Evolutionary conservation across 148 eudicot species (phyloP).

Genomic region (Heliamphora exappendiculata): DNA sequence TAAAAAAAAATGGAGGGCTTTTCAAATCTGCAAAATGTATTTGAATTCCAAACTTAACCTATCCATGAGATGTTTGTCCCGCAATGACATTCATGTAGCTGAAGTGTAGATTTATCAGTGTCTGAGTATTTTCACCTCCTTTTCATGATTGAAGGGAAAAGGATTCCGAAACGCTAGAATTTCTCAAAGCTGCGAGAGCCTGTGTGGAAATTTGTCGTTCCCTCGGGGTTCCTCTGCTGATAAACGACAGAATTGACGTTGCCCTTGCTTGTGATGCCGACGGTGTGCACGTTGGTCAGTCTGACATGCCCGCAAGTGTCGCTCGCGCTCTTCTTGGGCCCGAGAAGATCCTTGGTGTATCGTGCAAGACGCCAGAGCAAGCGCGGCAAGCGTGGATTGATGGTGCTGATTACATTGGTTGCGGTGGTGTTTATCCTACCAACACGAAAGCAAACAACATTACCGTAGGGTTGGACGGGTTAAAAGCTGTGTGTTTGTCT

Average conservation of each 20-base stretch:
- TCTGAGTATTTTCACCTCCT: neutral
- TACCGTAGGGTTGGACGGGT: constrained; percentile 70
- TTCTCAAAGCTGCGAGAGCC: constrained; percentile 66
- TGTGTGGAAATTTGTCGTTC: constrained; percentile 58
- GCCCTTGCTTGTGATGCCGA: constrained; percentile 87
- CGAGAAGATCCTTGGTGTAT: constrained; percentile 74
- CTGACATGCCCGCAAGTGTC: constrained; percentile 60
- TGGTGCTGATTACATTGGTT: constrained; percentile 90
- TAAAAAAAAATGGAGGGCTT: neutral
- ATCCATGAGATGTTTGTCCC: neutral
- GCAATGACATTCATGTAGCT: neutral
- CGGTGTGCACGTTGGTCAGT: constrained; percentile 86
- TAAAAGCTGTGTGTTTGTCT: constrained; percentile 52
- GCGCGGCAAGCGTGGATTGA: constrained; percentile 69
- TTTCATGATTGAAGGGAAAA: constrained; percentile 52
- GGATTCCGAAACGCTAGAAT: constrained; percentile 57
- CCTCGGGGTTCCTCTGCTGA: constrained; percentile 49
- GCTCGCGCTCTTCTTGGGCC: constrained; percentile 75
- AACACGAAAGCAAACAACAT: constrained; percentile 69
- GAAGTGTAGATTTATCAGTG: neutral
- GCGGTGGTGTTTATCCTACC: constrained; percentile 87
- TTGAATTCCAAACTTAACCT: neutral
- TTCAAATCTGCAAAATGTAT: neutral
- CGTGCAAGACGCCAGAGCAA: constrained; percentile 78
- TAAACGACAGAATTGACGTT: constrained; percentile 72